Conservation (phyloP, 306 rosid genomes). For the Acacia crassicarpa region DNA sequence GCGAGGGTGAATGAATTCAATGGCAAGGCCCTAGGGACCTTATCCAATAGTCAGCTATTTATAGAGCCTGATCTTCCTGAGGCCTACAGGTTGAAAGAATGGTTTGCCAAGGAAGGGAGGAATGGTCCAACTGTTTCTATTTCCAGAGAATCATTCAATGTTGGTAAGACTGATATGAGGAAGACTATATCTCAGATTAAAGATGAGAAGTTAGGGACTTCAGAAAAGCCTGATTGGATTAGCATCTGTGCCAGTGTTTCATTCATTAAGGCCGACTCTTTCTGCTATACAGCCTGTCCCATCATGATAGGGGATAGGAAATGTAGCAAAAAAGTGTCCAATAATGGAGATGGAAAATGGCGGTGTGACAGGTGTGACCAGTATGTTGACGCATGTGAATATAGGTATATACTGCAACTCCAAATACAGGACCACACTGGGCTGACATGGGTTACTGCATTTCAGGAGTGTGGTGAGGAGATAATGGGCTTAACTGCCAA, state of each 20-base stretch:
- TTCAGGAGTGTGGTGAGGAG: constrained; percentile 93
- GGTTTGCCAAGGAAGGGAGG: constrained; percentile 86
- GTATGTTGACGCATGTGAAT: constrained; percentile 66
- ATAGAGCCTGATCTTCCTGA: constrained; percentile 69
- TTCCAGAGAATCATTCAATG: constrained; percentile 57
- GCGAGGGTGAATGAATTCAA: constrained; percentile 79
- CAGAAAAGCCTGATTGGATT: constrained; percentile 95
- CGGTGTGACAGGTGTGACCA: constrained; percentile 81
- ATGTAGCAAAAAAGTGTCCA: constrained; percentile 83
- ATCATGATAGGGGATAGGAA: constrained; percentile 73
- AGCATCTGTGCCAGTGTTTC: constrained; percentile 67
- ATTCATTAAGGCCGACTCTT: constrained; percentile 67
- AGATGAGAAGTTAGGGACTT: constrained; percentile 90
- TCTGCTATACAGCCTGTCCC: constrained; percentile 89
- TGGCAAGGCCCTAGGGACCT: constrained; percentile 81
- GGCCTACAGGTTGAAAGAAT: constrained; percentile 53
- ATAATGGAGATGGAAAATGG: constrained; percentile 93
- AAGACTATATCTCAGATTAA: constrained; percentile 81
- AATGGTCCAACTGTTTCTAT: constrained; percentile 57
- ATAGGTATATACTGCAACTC: constrained; percentile 75
- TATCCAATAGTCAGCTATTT: constrained; percentile 64
- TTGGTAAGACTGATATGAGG: constrained; percentile 53
- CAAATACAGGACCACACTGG: constrained; percentile 91
- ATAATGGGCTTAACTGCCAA: constrained; percentile 84
- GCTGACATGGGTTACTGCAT: constrained; percentile 81